Percentiles rank a stretch among this genome's conserved stretches.
Conservation (phyloP, 106 monocot species). For the Dioscorea zingiberensis region DNA sequence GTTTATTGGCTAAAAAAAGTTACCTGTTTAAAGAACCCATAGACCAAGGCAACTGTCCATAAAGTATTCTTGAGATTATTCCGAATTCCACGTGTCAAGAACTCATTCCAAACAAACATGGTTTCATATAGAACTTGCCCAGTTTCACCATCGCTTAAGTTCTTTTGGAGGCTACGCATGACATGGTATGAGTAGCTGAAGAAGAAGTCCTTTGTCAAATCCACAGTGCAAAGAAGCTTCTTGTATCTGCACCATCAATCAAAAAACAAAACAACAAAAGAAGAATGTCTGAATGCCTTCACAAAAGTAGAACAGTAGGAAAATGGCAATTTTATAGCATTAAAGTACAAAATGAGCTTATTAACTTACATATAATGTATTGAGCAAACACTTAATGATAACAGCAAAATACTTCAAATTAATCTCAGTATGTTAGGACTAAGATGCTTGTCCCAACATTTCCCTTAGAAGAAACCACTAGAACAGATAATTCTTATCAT, state of each 20-base stretch:
- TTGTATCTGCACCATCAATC: slow-evolving; percentile 68
- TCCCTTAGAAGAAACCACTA: too few species aligned
- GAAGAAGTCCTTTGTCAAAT: slow-evolving; percentile 98
- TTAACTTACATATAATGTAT: too few species aligned
- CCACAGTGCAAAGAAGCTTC: slow-evolving; percentile 78
- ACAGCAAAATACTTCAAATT: too few species aligned
- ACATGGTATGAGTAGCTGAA: slow-evolving; percentile 94
- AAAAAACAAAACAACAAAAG: too few species aligned
- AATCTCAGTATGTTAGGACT: too few species aligned
- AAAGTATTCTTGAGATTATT: slow-evolving; percentile 57
- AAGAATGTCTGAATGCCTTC: slow-evolving; percentile 8
- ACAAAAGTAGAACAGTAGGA: neutral
- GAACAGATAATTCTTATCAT: too few species aligned
- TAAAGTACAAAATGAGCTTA: too few species aligned
- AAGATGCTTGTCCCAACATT: too few species aligned
- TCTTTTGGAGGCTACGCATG: slow-evolving; percentile 92
- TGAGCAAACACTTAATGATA: too few species aligned
- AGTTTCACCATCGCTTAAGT: slow-evolving; percentile 42
- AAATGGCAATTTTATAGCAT: too few species aligned
- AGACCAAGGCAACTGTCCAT: slow-evolving; percentile 93
- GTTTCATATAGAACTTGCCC: slow-evolving; percentile 66
- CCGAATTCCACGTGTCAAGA: slow-evolving; percentile 71
- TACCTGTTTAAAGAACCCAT: slow-evolving; percentile 97
- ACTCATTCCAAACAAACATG: slow-evolving; percentile 99
- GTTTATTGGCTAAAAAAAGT: neutral